Evolutionary conservation across 2,329 filamentous ascomycete species (phyloP), one percentile per base, ranked within the genome.

Genomic region (Diaporthe nobilis): DNA sequence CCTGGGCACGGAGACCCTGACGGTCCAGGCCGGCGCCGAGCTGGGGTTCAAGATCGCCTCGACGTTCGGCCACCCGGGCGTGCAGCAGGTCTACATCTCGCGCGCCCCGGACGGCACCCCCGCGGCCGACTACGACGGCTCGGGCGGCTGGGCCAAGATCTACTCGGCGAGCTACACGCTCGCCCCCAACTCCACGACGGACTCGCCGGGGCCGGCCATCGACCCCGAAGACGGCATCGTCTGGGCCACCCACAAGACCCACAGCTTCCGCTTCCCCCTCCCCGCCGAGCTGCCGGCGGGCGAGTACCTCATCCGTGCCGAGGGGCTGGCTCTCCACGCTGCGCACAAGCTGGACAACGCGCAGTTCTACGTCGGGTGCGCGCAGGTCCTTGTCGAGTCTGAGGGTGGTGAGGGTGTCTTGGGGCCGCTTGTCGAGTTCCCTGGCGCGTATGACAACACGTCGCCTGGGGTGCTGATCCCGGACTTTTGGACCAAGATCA

Each of bases 401-500:
- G 57, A 61, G 22, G 22, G 10, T 17, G 57, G 57, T 8, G 1
- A 22, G 57, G 57, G 57, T 9, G 57, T 61, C 22, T 22, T 42
- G 22, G 57, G 34, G 1, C 57, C 57, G 34, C 34, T 61, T 37
- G 57, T 42, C 22, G 13, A 42, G 34, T 39, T 61, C 20, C 57
- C 57, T 4, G 57, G 57, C 9, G 57, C 37, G 9, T 61, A 61
- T 42, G 34, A 39, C 2, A 61, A 61, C 6, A 61, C 57, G 37
- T 39, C 57, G 22, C 57, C 57, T 37, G 57, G 57, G 57, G 57
- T 61, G 20, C 37, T 61, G 12, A 61, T 61, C 22, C 57, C 57
- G 34, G 57, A 61, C 34, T 61, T 61, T 61, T 61, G 57, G 57
- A 61, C 57, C 31, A 61, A 42, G 57, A 61, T 61, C 22, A 61